Evolutionary conservation across 2,329 filamentous ascomycete species (phyloP).

Genomic region (Camptophora hylomeconis): DNA sequence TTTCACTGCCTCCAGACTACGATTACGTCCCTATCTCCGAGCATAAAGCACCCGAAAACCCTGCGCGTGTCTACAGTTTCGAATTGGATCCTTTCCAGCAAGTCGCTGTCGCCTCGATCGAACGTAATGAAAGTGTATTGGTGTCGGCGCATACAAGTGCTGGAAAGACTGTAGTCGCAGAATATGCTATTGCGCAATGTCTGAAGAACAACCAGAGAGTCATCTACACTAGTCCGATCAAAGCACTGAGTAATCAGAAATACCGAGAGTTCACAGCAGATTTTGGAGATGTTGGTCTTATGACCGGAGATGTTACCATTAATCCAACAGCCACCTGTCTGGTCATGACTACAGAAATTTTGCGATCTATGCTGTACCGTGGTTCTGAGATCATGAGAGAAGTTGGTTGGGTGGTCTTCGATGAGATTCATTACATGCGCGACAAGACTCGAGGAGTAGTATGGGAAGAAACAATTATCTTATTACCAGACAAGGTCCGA

Average conservation of each 20-base stretch:
- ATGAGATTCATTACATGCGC: slow-evolving; percentile 97
- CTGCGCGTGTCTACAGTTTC: slow-evolving; percentile 75
- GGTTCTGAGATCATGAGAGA: slow-evolving; percentile 99
- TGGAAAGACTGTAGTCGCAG: slow-evolving; percentile 94
- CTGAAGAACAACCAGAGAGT: slow-evolving; percentile 95
- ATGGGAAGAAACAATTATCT: slow-evolving; percentile 98
- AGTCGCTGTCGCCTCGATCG: slow-evolving; percentile 84
- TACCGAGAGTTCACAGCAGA: slow-evolving; percentile 92
- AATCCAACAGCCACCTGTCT: slow-evolving; percentile 96
- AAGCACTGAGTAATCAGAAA: slow-evolving; percentile 96
- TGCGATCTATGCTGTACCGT: slow-evolving; percentile 94
- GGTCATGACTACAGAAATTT: slow-evolving; percentile 99
- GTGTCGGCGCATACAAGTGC: slow-evolving; percentile 96
- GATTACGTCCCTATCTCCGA: slow-evolving; percentile 89
- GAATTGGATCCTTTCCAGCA: slow-evolving; percentile 96
- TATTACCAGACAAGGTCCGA: slow-evolving; percentile 94
- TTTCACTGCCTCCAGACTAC: slow-evolving; percentile 85
- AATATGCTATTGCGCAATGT: slow-evolving; percentile 96
- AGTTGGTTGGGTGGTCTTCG: slow-evolving; percentile 95
- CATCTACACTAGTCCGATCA: slow-evolving; percentile 98
- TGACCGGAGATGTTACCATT: slow-evolving; percentile 98
- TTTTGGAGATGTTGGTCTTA: slow-evolving; percentile 92
- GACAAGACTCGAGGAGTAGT: slow-evolving; percentile 91
- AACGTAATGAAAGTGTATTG: slow-evolving; percentile 88
- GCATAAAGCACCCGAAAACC: slow-evolving; percentile 78